phyloP scores from a whole-genome alignment of 108 stramenopile genomes.

The Nannochloropsis gaditana region DNA sequence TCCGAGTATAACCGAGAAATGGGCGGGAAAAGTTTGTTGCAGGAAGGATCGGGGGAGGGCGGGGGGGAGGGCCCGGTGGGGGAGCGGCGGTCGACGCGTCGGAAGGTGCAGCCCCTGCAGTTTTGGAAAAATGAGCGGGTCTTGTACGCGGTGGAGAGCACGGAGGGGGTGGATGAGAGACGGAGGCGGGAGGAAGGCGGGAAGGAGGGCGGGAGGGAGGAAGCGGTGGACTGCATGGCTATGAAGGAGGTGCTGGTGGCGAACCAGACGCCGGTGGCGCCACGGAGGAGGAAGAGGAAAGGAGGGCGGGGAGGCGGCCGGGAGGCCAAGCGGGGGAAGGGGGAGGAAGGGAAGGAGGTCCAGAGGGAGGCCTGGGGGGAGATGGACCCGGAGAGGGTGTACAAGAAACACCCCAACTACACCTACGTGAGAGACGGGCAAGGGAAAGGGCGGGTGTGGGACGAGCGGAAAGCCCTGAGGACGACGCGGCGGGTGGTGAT shows the following conservation, averaged over 20 bases:
- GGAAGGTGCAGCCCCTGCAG: slow-evolving; percentile 28
- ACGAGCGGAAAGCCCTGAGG: neutral
- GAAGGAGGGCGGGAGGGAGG: slow-evolving; percentile 13
- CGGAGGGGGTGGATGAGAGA: slow-evolving; percentile 3
- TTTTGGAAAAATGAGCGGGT: slow-evolving; percentile 40
- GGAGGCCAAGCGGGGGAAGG: neutral
- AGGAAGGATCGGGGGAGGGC: neutral
- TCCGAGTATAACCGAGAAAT: neutral
- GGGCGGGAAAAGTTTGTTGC: neutral
- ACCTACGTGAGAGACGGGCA: neutral
- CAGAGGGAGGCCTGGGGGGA: neutral
- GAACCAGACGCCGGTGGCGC: neutral
- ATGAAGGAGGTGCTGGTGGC: slow-evolving; percentile 18
- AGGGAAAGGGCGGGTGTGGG: neutral
- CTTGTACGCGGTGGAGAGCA: slow-evolving; percentile 30
- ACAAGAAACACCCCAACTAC: neutral
- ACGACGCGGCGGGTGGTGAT: slow-evolving; percentile 16
- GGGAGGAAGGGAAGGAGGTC: neutral
- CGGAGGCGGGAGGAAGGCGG: neutral
- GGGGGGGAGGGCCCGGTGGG: slow-evolving; percentile 29
- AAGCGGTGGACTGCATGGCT: neutral
- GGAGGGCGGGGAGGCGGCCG: neutral
- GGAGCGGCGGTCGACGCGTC: slow-evolving; percentile 28
- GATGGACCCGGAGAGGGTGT: neutral
- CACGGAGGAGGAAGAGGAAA: slow-evolving; percentile 1